Conservation (phyloP, 257 asterid species). For the Solanum clarkiae region DNA sequence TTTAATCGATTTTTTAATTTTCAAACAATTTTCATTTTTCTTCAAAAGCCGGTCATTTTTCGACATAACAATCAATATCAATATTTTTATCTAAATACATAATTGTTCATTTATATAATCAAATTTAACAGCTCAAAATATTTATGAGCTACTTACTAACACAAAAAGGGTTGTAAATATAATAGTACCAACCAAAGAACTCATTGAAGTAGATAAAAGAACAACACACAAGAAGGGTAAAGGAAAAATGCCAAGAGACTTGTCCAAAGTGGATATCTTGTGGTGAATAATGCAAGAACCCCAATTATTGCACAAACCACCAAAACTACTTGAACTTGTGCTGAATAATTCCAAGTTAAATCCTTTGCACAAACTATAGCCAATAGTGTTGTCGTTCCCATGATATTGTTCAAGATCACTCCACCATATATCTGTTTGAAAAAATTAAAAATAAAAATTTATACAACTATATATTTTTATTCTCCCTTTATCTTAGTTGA, state of each 20-base stretch:
- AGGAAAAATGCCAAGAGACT: conserved; percentile 36
- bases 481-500: background rate
- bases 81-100: background rate
- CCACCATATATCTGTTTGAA: conserved; percentile 58
- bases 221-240: conserved; percentile 34
- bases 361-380: conserved; percentile 45
- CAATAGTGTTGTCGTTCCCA: conserved; percentile 35
- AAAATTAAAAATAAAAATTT: background rate
- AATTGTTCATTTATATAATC: background rate
- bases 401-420: conserved; percentile 52
- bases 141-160: background rate
- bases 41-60: no score
- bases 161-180: background rate
- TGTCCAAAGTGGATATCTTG: conserved; percentile 45
- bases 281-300: no score
- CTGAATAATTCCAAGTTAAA: conserved; percentile 49
- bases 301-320: no score
- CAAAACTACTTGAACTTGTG: no score
- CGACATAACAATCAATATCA: no score
- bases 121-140: background rate
- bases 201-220: conserved; percentile 29
- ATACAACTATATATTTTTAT: background rate
- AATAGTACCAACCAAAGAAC: conserved; percentile 16
- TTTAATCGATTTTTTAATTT: no score
- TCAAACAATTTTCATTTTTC: no score